These are phyloP conservation scores for Brassica balearica DNA, from an alignment of 441 rosid species.

Conservation along the genomic window DNA sequence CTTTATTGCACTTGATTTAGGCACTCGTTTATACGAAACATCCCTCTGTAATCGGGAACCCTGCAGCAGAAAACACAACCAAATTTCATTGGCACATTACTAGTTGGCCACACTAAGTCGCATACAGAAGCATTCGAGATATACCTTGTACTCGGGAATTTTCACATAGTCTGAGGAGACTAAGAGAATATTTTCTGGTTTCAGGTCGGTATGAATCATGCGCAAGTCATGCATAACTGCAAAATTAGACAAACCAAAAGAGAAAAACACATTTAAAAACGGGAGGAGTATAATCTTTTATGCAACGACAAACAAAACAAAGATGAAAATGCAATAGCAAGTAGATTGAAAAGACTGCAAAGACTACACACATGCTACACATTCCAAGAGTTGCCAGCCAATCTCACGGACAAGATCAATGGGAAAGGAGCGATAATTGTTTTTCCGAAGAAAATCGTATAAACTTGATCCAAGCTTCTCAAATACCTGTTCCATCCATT, in stretches of 20 bases:
- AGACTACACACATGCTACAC: slow-evolving; percentile 98
- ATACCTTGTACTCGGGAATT: slow-evolving; percentile 80
- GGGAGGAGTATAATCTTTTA: background rate
- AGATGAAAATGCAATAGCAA: slow-evolving; percentile 32
- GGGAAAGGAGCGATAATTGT: slow-evolving; percentile 97
- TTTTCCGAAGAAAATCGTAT: slow-evolving; percentile 97
- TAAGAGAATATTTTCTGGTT: slow-evolving; percentile 83
- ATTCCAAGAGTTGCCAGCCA: slow-evolving; percentile 98
- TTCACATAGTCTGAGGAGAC: slow-evolving; percentile 78
- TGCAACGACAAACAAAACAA: slow-evolving; percentile 34
- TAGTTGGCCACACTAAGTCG: background rate
- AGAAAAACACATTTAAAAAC: background rate
- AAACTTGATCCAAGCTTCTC: slow-evolving; percentile 99
- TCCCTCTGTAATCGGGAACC: slow-evolving; percentile 60
- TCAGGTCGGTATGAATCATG: slow-evolving; percentile 83
- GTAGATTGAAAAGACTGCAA: slow-evolving; percentile 53
- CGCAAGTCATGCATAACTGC: slow-evolving; percentile 90
- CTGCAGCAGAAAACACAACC: slow-evolving; percentile 42
- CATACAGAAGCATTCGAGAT: background rate
- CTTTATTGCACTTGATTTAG: slow-evolving; percentile 80
- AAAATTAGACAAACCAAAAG: slow-evolving; percentile 15
- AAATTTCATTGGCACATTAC: background rate
- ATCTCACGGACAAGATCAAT: slow-evolving; percentile 97
- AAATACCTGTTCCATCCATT: slow-evolving; percentile 91
- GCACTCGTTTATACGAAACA: slow-evolving; percentile 64